These are phyloP conservation scores for Naegleria gruberi DNA, from an alignment of 208 protist genomes.

Conservation along the genomic window DNA sequence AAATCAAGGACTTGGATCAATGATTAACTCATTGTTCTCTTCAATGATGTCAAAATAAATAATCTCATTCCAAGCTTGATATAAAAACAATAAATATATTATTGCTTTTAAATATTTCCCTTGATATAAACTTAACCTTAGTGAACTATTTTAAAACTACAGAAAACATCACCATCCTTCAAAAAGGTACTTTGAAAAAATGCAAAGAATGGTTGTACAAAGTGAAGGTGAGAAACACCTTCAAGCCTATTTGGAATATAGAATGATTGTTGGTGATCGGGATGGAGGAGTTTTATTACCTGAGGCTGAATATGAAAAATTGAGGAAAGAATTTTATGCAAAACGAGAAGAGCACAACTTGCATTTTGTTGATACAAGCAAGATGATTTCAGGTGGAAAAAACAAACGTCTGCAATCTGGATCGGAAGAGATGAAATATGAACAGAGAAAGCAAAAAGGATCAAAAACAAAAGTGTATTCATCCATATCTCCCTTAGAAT, in stretches of 20 bases:
- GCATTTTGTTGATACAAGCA: not conserved
- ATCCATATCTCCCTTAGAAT: not conserved
- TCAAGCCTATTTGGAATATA: slow-evolving; percentile 10
- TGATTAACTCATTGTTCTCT: not conserved
- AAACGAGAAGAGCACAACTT: not conserved
- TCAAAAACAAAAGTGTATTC: too few relatives aligned
- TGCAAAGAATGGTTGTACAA: not conserved
- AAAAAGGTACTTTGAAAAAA: not conserved
- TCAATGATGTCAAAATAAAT: too few relatives aligned
- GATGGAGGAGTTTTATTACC: not conserved
- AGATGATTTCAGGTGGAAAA: not conserved
- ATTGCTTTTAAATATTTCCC: too few relatives aligned
- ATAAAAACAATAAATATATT: too few relatives aligned
- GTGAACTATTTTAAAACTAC: too few relatives aligned
- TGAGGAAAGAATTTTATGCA: slow-evolving; percentile 17
- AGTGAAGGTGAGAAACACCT: not conserved
- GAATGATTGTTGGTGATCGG: slow-evolving; percentile 20
- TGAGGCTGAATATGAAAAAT: slow-evolving; percentile 5
- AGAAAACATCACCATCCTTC: not conserved
- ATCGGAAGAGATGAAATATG: not conserved
- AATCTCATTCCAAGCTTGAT: too few relatives aligned
- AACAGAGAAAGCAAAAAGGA: not conserved
- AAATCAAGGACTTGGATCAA: not conserved
- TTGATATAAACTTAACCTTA: too few relatives aligned
- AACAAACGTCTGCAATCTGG: not conserved